Conservation (phyloP, 305 asterid genomes). For the Solanum hybrid region DNA sequence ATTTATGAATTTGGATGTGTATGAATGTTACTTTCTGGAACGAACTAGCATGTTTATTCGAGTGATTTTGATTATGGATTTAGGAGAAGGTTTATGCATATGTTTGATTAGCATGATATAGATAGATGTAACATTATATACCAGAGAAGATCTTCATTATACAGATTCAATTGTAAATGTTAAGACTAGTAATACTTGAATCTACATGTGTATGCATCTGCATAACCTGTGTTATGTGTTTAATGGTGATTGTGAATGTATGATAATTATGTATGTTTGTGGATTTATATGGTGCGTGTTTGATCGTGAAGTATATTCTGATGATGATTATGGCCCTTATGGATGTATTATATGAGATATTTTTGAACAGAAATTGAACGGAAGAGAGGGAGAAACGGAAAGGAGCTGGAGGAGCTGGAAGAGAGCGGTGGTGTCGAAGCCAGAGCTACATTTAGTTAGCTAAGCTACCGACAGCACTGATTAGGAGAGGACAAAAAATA, state of each 20-base stretch:
- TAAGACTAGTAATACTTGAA: not conserved
- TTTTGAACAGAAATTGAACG: not conserved
- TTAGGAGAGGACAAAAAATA: conserved; percentile 5
- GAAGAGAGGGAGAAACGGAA: not conserved
- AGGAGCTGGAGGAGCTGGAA: conserved; percentile 9
- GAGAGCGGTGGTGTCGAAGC: not conserved
- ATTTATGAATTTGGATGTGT: not conserved
- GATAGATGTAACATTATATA: not conserved
- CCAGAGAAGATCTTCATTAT: not conserved
- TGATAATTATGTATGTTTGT: not conserved
- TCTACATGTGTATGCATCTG: not conserved
- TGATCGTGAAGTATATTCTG: not conserved
- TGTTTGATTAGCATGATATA: not conserved
- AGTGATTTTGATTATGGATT: not conserved
- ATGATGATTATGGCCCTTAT: not conserved
- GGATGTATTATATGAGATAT: not conserved
- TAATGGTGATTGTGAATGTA: not conserved
- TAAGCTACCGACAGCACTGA: conserved; percentile 17
- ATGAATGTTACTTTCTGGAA: not conserved
- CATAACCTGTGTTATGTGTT: not conserved
- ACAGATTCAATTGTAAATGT: not conserved
- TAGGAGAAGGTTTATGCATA: not conserved
- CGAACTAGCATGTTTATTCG: not conserved
- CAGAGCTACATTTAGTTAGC: not conserved
- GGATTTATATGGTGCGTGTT: not conserved